A percentile compares a stretch with the other conserved stretches of the same genome.
Evolutionary conservation across 768 basidiomycete species (phyloP).

Genomic region (Harrya chromipes): DNA sequence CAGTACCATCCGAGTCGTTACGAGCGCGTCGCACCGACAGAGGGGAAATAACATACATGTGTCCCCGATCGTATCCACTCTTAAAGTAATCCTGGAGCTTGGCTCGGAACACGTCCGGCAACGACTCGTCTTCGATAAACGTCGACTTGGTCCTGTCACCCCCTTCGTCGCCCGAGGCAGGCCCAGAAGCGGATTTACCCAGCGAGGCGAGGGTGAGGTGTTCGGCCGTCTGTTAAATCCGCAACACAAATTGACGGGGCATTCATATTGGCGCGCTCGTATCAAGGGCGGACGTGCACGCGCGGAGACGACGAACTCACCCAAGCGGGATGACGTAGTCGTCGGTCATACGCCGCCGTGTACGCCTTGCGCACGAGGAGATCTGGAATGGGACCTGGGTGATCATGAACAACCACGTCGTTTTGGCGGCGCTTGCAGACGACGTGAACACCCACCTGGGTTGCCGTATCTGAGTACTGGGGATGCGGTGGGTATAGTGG

Average conservation of each 20-base stretch:
- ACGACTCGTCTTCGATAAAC: conserved; percentile 79
- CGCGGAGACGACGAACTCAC: conserved; percentile 39
- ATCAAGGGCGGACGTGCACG: not conserved
- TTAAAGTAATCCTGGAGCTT: conserved; percentile 85
- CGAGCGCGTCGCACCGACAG: not conserved
- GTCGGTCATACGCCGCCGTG: conserved; percentile 85
- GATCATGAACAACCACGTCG: not conserved
- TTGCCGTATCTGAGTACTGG: conserved; percentile 50
- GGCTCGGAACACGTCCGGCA: conserved; percentile 79
- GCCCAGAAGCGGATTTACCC: conserved; percentile 41
- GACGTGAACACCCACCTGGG: conserved; percentile 16
- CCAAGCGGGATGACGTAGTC: conserved; percentile 91
- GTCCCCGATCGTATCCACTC: conserved; percentile 94
- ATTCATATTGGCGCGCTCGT: not conserved
- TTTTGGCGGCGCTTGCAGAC: not conserved
- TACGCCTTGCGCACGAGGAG: conserved; percentile 78
- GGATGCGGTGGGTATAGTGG: conserved; percentile 13
- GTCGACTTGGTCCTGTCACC: conserved; percentile 74
- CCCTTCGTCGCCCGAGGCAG: conserved; percentile 34
- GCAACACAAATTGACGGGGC: not conserved
- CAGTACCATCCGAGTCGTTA: not conserved
- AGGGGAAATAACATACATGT: conserved; percentile 63
- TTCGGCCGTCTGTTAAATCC: conserved; percentile 74
- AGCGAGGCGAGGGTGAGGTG: conserved; percentile 83
- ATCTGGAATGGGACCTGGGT: conserved; percentile 81